These are phyloP conservation scores for Sporothrix mexicana DNA, from an alignment of 2,329 filamentous ascomycete species.

Conservation along the genomic window DNA sequence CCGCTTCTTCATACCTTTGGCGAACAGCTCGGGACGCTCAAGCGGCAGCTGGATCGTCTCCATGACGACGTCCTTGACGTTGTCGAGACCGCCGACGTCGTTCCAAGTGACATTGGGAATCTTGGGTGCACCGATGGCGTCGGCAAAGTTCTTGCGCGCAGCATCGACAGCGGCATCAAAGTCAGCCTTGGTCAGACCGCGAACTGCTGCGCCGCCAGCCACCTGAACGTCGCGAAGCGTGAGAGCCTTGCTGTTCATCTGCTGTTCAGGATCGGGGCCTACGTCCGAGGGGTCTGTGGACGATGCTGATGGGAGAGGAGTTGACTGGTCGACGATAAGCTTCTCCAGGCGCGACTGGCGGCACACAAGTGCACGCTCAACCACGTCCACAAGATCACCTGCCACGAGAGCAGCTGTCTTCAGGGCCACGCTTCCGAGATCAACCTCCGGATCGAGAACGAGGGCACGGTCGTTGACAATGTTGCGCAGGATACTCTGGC, in stretches of 20 bases:
- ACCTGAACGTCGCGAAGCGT: constrained; percentile 85
- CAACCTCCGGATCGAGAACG: constrained; percentile 80
- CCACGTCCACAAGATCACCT: constrained; percentile 91
- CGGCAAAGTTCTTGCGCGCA: constrained; percentile 96
- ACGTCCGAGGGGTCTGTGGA: not conserved
- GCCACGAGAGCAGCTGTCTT: constrained; percentile 96
- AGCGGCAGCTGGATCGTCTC: constrained; percentile 95
- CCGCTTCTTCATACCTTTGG: constrained; percentile 97
- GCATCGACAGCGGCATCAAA: constrained; percentile 94
- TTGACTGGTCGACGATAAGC: constrained; percentile 56
- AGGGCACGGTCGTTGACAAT: constrained; percentile 79
- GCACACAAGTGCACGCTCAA: constrained; percentile 84
- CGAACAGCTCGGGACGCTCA: constrained; percentile 89
- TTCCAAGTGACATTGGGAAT: constrained; percentile 97
- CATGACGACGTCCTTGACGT: constrained; percentile 96
- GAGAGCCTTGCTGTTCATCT: constrained; percentile 46
- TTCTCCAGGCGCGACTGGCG: constrained; percentile 75
- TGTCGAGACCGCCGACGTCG: constrained; percentile 89
- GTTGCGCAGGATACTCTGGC: constrained; percentile 82
- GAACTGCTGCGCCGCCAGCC: constrained; percentile 79
- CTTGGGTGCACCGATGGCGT: constrained; percentile 95
- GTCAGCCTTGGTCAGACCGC: constrained; percentile 79
- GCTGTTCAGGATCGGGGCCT: constrained; percentile 30
- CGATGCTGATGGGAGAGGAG: not conserved
- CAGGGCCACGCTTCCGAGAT: constrained; percentile 82